phyloP scores from a whole-genome alignment of 2,329 filamentous ascomycete genomes.

The Trichoderma simmonsii region DNA sequence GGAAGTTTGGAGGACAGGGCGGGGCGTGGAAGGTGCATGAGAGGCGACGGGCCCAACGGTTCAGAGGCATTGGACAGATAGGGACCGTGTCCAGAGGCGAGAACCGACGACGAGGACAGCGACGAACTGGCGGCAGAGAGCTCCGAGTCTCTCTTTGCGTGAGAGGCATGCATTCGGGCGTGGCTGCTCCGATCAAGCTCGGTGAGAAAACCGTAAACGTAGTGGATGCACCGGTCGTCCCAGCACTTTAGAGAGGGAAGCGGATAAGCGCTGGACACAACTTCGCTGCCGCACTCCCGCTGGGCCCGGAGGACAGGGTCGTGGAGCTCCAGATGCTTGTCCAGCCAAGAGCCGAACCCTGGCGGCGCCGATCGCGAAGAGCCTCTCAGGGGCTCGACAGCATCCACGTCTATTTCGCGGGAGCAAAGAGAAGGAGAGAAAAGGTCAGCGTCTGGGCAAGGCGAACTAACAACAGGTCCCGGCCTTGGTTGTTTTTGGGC shows the following conservation, averaged over 20 bases:
- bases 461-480: background rate
- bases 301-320: conserved; percentile 44
- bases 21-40: conserved; percentile 39
- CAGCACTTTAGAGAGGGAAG: conserved; percentile 49
- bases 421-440: background rate
- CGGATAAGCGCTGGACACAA: conserved; percentile 1
- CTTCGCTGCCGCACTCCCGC: conserved; percentile 11
- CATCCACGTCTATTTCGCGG: conserved; percentile 30
- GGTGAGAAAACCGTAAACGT: conserved; percentile 55
- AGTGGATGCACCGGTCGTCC: conserved; percentile 54
- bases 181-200: conserved; percentile 52
- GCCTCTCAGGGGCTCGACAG: conserved; percentile 30
- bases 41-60: conserved; percentile 24
- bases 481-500: conserved; percentile 4
- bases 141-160: conserved; percentile 44
- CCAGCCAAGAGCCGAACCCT: conserved; percentile 51
- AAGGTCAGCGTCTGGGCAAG: conserved; percentile 13
- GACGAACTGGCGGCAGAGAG: conserved; percentile 35
- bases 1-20: conserved; percentile 30
- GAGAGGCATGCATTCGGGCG: conserved; percentile 42
- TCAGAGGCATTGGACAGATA: conserved; percentile 16
- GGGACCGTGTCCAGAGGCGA: background rate
- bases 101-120: conserved; percentile 1
- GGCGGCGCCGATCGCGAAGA: conserved; percentile 38
- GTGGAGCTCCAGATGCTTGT: conserved; percentile 48